Conservation (phyloP, 2,329 filamentous ascomycete species). For the Nothophaeocryptopus gaeumannii region DNA sequence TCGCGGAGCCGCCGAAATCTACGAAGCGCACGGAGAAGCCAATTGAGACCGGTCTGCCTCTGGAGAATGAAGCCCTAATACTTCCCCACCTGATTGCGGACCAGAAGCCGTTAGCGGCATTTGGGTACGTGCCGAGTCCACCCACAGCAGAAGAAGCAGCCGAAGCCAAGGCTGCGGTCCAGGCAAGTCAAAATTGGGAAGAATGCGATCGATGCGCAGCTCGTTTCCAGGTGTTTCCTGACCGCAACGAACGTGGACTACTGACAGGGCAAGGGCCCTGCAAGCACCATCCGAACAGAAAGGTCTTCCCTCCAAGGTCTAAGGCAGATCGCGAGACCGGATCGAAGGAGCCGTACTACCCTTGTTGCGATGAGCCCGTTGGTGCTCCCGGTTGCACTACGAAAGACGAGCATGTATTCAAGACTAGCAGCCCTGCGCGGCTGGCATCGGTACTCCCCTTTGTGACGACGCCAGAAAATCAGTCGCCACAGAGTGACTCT, state of each 20-base stretch:
- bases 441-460: constrained; percentile 79
- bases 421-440: constrained; percentile 70
- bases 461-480: constrained; percentile 68
- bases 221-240: constrained; percentile 89
- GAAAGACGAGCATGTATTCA: constrained; percentile 78
- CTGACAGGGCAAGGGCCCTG: constrained; percentile 76
- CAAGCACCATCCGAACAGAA: constrained; percentile 74
- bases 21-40: constrained; percentile 31
- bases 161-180: constrained; percentile 62
- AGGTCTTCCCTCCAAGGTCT: constrained; percentile 56
- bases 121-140: constrained; percentile 71
- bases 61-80: constrained; percentile 65
- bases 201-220: constrained; percentile 81
- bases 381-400: constrained; percentile 77
- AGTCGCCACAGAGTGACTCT: constrained; percentile 43
- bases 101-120: constrained; percentile 59
- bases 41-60: constrained; percentile 67
- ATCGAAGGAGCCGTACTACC: constrained; percentile 61
- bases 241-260: constrained; percentile 73
- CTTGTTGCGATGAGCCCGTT: constrained; percentile 74
- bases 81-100: constrained; percentile 61
- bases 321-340: constrained; percentile 55
- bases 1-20: constrained; percentile 26
- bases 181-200: constrained; percentile 73
- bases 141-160: constrained; percentile 67